phyloP scores from a whole-genome alignment of 2,329 filamentous ascomycete genomes.

The Paecilomyces fulvus region DNA sequence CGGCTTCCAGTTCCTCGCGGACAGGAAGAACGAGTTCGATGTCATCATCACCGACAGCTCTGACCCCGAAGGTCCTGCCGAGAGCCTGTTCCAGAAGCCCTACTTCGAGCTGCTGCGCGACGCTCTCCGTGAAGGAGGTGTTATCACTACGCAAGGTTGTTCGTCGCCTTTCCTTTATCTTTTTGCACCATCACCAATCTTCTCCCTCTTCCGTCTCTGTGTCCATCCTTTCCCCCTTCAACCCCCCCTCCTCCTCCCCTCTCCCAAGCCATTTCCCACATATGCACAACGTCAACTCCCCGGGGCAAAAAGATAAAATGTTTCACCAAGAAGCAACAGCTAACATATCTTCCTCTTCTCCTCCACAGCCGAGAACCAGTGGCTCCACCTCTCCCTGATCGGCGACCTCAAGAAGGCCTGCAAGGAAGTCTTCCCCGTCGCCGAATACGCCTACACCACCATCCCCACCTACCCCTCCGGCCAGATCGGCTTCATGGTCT shows the following conservation, averaged over 20 bases:
- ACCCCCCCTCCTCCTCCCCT: conserved; percentile 3
- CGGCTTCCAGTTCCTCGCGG: conserved; percentile 96
- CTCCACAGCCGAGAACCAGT: conserved; percentile 86
- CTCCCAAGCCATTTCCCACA: background rate
- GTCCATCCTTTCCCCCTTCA: background rate
- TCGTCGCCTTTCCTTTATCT: conserved; percentile 62
- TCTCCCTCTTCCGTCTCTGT: conserved; percentile 16
- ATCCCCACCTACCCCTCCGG: conserved; percentile 98
- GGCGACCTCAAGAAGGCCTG: conserved; percentile 92
- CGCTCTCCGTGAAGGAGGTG: conserved; percentile 87
- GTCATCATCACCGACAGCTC: conserved; percentile 99
- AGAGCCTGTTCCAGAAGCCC: conserved; percentile 95
- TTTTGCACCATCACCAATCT: conserved; percentile 57
- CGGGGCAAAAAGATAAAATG: background rate
- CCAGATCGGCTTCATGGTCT: conserved; percentile 99
- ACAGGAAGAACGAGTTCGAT: conserved; percentile 96
- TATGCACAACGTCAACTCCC: background rate
- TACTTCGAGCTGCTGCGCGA: conserved; percentile 93
- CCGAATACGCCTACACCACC: conserved; percentile 96
- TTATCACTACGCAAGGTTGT: conserved; percentile 99
- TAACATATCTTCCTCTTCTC: conserved; percentile 16
- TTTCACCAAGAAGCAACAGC: background rate
- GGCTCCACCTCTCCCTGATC: conserved; percentile 94
- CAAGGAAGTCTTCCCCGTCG: conserved; percentile 93
- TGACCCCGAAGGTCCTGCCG: conserved; percentile 92